Base-by-base conservation (phyloP, 352 stramenopile species). In the Globisporangium parvum region DNA sequence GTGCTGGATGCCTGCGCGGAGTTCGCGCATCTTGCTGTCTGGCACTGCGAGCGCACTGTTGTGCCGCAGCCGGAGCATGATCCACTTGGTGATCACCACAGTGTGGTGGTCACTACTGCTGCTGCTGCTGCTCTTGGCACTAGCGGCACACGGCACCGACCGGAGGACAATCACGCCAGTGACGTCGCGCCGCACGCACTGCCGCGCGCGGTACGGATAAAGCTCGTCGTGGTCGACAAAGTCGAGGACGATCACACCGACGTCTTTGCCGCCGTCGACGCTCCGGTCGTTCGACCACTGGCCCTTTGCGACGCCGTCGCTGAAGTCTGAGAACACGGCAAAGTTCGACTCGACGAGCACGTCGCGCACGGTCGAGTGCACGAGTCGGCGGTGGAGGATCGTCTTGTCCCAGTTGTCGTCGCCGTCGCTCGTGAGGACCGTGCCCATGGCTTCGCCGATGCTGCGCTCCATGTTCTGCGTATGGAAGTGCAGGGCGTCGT, bases 191-290 rank as follows among this genome's bases (percentile, higher is more conserved):
- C 67, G 69, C 6, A 72, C 23, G 45, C 63, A 67, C 45, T 75
- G 49, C 6, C 33, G 21, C 26, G 66, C 60, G 12, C 46, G 18
- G 41, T 78, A 78, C 51, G 70, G 70, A 40, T 71, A 71, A 33
- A 78, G 44, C 33, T 70, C 70, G 59, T 78, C 70, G 1, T 65
- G 47, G 45, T 78, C 60, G 17, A 78, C 66, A 23, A 54, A 63
- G 50, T 73, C 60, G 15, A 65, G 18, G 20, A 60, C 51, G 24
- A 77, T 39, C 21, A 77, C 45, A 5, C 57, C 69, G 24, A 66
- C 55, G 14, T 63, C 56, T 20, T 69, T 48, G 47, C 56, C 42
- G 23, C 39, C 23, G 24, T 41, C 39, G 20, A 9, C 6, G 14
- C 9, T 26, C 6, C 33, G 14, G 10, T 44, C 39, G 18, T 50